These are phyloP conservation scores for Zoysia matrella DNA, from an alignment of 202 grass and related monocot genomes.

Conservation along the genomic window DNA sequence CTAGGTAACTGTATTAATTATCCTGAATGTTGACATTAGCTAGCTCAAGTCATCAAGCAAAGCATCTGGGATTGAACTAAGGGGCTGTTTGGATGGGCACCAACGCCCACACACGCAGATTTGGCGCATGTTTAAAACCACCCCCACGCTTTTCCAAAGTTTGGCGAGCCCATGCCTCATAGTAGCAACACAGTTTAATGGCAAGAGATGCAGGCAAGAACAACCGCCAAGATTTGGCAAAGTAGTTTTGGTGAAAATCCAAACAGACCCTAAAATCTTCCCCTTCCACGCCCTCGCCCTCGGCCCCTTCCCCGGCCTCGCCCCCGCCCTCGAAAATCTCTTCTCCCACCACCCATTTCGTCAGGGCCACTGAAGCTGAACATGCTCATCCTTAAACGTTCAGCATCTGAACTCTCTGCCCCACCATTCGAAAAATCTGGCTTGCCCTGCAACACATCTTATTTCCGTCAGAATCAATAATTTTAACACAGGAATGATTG, in stretches of 20 bases:
- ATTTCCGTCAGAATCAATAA: slow-evolving; percentile 24
- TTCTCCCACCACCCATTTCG: slow-evolving; percentile 55
- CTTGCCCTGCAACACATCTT: slow-evolving; percentile 35
- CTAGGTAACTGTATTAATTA: background rate
- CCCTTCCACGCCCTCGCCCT: slow-evolving; percentile 43
- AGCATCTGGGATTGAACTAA: no score
- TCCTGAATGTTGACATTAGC: slow-evolving; percentile 1
- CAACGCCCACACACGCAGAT: no score
- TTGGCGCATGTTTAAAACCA: no score
- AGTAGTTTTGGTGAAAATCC: no score
- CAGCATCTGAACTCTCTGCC: slow-evolving; percentile 61
- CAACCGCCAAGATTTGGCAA: no score
- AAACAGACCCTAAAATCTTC: slow-evolving; percentile 40
- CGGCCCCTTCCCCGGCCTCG: slow-evolving; percentile 54
- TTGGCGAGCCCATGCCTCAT: no score
- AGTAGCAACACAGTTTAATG: no score
- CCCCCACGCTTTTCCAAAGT: no score
- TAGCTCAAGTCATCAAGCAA: background rate
- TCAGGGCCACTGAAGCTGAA: slow-evolving; percentile 77
- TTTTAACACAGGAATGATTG: background rate
- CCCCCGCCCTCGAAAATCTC: slow-evolving; percentile 57
- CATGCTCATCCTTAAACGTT: slow-evolving; percentile 76
- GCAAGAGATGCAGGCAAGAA: no score
- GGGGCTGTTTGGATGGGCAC: no score
- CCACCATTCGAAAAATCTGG: background rate